Evolutionary conservation across 805 yeast genomes (phyloP).

Genomic region (Maudiozyma serrabonitensis): DNA sequence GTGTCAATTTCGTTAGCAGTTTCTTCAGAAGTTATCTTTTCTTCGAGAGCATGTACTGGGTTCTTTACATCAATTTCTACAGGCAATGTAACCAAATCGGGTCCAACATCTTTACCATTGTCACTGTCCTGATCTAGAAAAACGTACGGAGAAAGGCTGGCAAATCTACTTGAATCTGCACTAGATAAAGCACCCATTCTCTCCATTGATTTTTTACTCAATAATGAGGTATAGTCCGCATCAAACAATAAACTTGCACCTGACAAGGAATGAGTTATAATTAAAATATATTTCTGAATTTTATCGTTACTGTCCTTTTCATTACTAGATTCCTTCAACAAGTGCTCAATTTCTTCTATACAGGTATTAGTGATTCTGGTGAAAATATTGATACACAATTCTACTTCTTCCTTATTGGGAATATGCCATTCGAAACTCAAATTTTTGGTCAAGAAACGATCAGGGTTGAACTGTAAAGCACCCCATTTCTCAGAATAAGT

Average conservation of each 20-base stretch:
- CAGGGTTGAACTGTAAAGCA: constrained; percentile 49
- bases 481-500: constrained; percentile 58
- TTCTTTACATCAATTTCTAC: background rate
- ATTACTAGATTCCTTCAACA: constrained; percentile 18
- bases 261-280: constrained; percentile 50
- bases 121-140: constrained; percentile 1
- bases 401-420: constrained; percentile 49
- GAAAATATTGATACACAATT: constrained; percentile 52
- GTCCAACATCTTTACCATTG: background rate
- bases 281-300: constrained; percentile 46
- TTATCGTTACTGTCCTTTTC: constrained; percentile 36
- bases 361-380: constrained; percentile 38
- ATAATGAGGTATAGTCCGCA: constrained; percentile 46
- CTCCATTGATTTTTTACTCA: constrained; percentile 25
- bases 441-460: constrained; percentile 40
- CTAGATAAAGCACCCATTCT: background rate
- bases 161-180: background rate
- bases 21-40: background rate
- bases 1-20: constrained; percentile 3
- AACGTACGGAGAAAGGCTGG: background rate
- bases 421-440: constrained; percentile 64
- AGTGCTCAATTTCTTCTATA: constrained; percentile 33
- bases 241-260: constrained; percentile 71
- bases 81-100: background rate
- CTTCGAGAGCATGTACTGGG: background rate